These are phyloP conservation scores for Rhododendron griersonianum DNA, from an alignment of 148 eudicot genomes.

Conservation along the genomic window DNA sequence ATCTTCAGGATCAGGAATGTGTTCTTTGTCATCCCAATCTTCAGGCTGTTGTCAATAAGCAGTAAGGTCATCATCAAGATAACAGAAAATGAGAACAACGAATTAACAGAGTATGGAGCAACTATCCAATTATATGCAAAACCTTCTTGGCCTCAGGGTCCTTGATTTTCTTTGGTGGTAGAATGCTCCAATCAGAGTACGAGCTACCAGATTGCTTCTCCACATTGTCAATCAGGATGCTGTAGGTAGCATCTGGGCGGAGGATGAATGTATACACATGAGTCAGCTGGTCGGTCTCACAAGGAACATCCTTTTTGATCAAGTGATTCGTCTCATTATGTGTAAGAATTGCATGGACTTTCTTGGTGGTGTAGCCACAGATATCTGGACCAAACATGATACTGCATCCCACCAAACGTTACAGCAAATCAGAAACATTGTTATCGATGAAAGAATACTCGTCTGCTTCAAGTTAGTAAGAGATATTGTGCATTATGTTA, in stretches of 20 bases:
- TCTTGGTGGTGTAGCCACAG: slow-evolving; percentile 90
- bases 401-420: slow-evolving; percentile 30
- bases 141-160: slow-evolving; percentile 94
- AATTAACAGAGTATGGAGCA: neutral
- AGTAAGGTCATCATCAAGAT: slow-evolving; percentile 5
- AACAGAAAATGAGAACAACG: neutral
- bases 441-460: neutral
- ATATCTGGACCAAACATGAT: slow-evolving; percentile 99
- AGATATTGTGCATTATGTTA: neutral
- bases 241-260: slow-evolving; percentile 94
- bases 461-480: neutral
- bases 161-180: slow-evolving; percentile 85
- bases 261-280: slow-evolving; percentile 90
- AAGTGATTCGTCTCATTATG: slow-evolving; percentile 71
- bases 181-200: slow-evolving; percentile 77
- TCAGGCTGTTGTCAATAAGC: slow-evolving; percentile 59
- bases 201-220: slow-evolving; percentile 89
- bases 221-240: slow-evolving; percentile 76
- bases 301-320: slow-evolving; percentile 94
- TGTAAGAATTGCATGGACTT: slow-evolving; percentile 86
- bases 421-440: neutral
- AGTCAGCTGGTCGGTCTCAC: slow-evolving; percentile 92
- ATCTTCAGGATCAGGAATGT: slow-evolving; percentile 92
- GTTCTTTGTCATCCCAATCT: slow-evolving; percentile 97
- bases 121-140: neutral